Base-by-base conservation (phyloP, 345 rosid genomes). In the Moringa oleifera region DNA sequence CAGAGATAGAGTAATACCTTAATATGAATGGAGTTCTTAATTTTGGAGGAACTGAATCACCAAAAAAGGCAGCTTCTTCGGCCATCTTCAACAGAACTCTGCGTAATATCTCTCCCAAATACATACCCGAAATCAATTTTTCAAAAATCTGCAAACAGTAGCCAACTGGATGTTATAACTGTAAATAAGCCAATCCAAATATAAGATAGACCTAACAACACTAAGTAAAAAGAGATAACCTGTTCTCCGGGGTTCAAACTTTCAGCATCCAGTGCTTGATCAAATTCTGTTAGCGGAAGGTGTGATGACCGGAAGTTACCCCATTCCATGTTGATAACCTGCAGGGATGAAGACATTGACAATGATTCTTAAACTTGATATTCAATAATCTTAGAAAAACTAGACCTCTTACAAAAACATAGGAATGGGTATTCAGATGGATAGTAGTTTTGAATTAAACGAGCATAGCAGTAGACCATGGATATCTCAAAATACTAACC, bases 241-340 rank as follows among this genome's bases (percentile, higher is more conserved):
- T 89, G 93, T 55, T 89, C 96, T 57, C 90, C 93, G 0, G 96
- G 93, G 62, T 86, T 84, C 73, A 82, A 59, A 64, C 87, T 80
- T 57, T 79, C 88, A 0, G 13, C 71, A 69, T 89, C 96, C 46
- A 89, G 66, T 13, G 63, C 76, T 2, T 75, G 65, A 64, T 89
- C 93, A 73, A 75, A 86, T 61, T 84, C 84, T 20, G 90, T 82
- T 61, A 82, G 51, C 2, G 90, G 88, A 73, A 89, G 84, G 74
- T 84, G 88, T 0, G 90, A 79, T 53, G 89, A 86, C 54, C 77
- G 58, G 73, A 89, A 89, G 69, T 70, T 84, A 64, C 96, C 92
- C 88, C 96, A 89, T 60, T 89, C 96, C 84, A 77, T 86, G 71
- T 89, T 89, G 73, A 88, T 86, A 56, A 89, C 96, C 96, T 86